phyloP scores from a whole-genome alignment of 371 early-diverging fungal species.

The Mucor irregularis region DNA sequence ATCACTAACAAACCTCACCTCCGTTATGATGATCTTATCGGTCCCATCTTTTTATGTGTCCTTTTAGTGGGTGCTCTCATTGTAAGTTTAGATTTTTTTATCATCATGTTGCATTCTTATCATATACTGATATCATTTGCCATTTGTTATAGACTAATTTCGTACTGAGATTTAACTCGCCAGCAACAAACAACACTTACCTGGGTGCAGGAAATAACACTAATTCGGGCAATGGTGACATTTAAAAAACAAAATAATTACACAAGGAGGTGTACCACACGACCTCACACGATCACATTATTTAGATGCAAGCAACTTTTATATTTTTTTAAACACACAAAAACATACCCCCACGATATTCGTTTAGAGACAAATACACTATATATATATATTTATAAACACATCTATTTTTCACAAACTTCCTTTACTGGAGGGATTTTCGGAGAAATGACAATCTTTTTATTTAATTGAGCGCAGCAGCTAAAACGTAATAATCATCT shows the following conservation, averaged over 20 bases:
- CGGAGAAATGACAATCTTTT: too few relatives aligned
- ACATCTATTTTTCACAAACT: too few relatives aligned
- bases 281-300: too few relatives aligned
- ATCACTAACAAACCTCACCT: slow-evolving; percentile 48
- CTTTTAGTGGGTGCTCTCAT: slow-evolving; percentile 77
- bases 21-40: slow-evolving; percentile 63
- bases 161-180: slow-evolving; percentile 19
- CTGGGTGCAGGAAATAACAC: slow-evolving; percentile 15
- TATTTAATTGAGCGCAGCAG: too few relatives aligned
- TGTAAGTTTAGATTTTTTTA: slow-evolving; percentile 62
- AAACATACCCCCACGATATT: too few relatives aligned
- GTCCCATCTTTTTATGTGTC: slow-evolving; percentile 82
- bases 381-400: too few relatives aligned
- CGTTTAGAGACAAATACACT: too few relatives aligned
- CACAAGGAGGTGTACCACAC: neutral
- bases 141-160: slow-evolving; percentile 25
- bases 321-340: too few relatives aligned
- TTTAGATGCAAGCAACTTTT: too few relatives aligned
- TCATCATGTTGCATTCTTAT: neutral
- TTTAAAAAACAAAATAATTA: neutral
- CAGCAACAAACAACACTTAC: slow-evolving; percentile 4
- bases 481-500: too few relatives aligned
- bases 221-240: neutral
- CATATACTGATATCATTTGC: too few relatives aligned
- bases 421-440: too few relatives aligned